Base-by-base conservation (phyloP, 2,329 filamentous ascomycete genomes). In the Ophiostoma sp. region DNA sequence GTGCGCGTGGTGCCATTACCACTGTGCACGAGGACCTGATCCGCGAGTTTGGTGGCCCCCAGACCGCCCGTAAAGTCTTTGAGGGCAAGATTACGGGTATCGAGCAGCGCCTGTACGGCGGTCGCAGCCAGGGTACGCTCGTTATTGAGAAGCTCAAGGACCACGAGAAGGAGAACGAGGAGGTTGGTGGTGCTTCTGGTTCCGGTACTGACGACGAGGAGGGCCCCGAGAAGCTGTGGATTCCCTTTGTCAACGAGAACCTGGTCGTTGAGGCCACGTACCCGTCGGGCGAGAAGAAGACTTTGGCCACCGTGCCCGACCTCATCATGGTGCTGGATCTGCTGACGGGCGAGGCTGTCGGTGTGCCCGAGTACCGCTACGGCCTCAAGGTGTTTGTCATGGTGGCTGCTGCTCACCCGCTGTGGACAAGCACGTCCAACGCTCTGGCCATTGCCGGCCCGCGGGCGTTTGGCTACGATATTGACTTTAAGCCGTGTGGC, bases 341-440 rank as follows among this genome's bases (percentile, higher is more conserved):
- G 31, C 82, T 83, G 45, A 85, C 84, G 55, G 85, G 85, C 3
- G 82, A 83, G 74, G 84, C 83, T 1, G 80, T 88, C 7, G 87
- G 86, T 2, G 85, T 86, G 55, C 86, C 86, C 1, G 87, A 89
- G 76, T 88, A 86, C 78, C 82, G 85, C 64, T 89, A 88, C 74
- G 87, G 87, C 0, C 80, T 86, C 63, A 79, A 84, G 57, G 86
- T 88, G 0, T 82, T 83, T 0, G 86, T 89, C 0, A 78, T 89
- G 61, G 87, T 85, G 0, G 86, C 89, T 36, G 85, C 86, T 0
- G 86, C 85, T 72, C 87, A 85, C 59, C 85, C 86, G 7, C 81
- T 84, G 52, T 89, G 87, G 87, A 87, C 84, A 0, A 82, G 83
- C 52, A 86, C 85, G 2, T 77, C 81, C 17, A 79, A 81, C 28